phyloP scores from a whole-genome alignment of 805 yeast genomes.

The Candida nonsorbophila region DNA sequence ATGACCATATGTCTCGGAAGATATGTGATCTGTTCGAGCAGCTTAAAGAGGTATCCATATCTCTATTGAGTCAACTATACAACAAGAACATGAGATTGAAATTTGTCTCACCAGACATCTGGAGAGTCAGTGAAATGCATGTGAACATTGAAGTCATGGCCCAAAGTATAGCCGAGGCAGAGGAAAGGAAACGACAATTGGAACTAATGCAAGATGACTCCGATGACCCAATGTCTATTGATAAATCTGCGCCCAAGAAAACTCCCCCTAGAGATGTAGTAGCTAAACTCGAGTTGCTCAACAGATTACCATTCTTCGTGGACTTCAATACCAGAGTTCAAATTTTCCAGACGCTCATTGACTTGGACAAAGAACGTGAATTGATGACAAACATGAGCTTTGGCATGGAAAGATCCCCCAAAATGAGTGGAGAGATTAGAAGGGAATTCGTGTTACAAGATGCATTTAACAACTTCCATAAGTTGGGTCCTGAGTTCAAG shows the following conservation, averaged over 20 bases:
- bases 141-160: constrained; percentile 34
- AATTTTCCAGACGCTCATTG: constrained; percentile 61
- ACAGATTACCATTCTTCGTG: constrained; percentile 72
- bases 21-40: constrained; percentile 8
- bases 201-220: too few species aligned
- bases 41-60: constrained; percentile 35
- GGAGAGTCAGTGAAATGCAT: constrained; percentile 39
- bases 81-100: constrained; percentile 58
- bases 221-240: constrained; percentile 5
- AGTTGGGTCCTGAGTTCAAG: constrained; percentile 52
- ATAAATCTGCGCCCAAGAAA: too few species aligned
- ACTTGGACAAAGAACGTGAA: constrained; percentile 40
- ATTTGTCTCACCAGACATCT: constrained; percentile 45
- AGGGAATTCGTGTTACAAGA: constrained; percentile 72
- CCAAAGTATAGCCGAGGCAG: constrained; percentile 37
- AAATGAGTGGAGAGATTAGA: constrained; percentile 49
- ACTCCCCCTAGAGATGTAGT: constrained; percentile 7
- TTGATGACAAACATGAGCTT: constrained; percentile 1
- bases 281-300: constrained; percentile 46
- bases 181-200: constrained; percentile 25
- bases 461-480: constrained; percentile 57
- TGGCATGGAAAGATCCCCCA: constrained; percentile 12
- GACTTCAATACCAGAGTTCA: constrained; percentile 71
- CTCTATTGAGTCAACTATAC: constrained; percentile 59
- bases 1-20: constrained; percentile 7